A percentile compares a stretch with the other conserved stretches of the same genome.
These are phyloP conservation scores for Penicillium coffeae DNA, from an alignment of 495 filamentous ascomycete genomes.

Conservation along the genomic window DNA sequence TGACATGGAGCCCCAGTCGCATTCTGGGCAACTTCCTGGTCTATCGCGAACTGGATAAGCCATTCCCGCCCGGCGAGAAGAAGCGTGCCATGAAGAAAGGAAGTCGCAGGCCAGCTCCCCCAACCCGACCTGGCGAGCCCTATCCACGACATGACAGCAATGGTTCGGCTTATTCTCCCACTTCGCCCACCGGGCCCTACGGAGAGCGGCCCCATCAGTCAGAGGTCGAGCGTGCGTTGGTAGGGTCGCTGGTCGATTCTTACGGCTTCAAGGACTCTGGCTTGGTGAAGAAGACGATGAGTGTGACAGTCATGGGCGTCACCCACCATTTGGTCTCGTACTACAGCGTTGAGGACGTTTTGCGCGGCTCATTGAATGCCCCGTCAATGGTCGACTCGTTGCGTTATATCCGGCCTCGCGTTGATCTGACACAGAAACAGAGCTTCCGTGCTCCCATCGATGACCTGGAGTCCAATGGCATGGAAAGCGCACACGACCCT, in stretches of 20 bases:
- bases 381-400: slow-evolving; percentile 56
- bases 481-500: slow-evolving; percentile 38
- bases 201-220: slow-evolving; percentile 41
- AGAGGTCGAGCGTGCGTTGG: slow-evolving; percentile 62
- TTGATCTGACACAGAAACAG: slow-evolving; percentile 58
- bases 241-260: slow-evolving; percentile 80
- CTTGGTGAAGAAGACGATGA: slow-evolving; percentile 89
- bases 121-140: slow-evolving; percentile 46
- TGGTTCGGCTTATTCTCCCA: slow-evolving; percentile 42
- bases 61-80: slow-evolving; percentile 84
- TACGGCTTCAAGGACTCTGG: slow-evolving; percentile 84
- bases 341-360: slow-evolving; percentile 75
- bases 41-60: slow-evolving; percentile 80
- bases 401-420: slow-evolving; percentile 53
- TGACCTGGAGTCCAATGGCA: slow-evolving; percentile 47
- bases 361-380: slow-evolving; percentile 54
- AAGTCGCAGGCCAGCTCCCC: slow-evolving; percentile 38
- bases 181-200: slow-evolving; percentile 32
- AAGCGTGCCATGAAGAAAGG: slow-evolving; percentile 77
- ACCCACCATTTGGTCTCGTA: slow-evolving; percentile 86
- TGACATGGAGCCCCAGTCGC: slow-evolving; percentile 85
- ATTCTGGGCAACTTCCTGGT: slow-evolving; percentile 86
- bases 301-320: slow-evolving; percentile 62
- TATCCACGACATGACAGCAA: slow-evolving; percentile 49
- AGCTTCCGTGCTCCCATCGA: slow-evolving; percentile 70